Percentiles rank a stretch among this genome's conserved stretches.
These are phyloP conservation scores for Flaveria sonorensis DNA, from an alignment of 129 eudicot genomes.

Conservation along the genomic window DNA sequence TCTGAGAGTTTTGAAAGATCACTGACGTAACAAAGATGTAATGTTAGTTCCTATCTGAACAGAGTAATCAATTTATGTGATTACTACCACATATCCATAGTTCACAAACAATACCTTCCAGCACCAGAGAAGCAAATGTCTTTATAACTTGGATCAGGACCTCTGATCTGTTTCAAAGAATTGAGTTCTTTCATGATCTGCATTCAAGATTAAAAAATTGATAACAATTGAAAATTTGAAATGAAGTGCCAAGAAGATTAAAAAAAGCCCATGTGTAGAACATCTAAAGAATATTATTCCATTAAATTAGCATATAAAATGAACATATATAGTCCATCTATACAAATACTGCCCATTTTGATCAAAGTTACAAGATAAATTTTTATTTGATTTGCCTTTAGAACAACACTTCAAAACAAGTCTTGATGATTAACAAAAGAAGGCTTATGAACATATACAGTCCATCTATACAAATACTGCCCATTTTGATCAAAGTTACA, in stretches of 20 bases:
- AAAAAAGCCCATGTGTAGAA: background rate
- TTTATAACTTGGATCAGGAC: conserved; percentile 93
- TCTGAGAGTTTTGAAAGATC: conserved; percentile 68
- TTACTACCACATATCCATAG: conserved; percentile 13
- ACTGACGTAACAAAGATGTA: conserved; percentile 46
- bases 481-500: background rate
- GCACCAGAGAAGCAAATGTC: conserved; percentile 98
- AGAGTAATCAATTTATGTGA: background rate
- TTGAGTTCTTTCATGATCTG: conserved; percentile 65
- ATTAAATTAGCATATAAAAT: background rate
- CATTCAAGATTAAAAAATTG: conserved; percentile 21
- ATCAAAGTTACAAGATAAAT: background rate
- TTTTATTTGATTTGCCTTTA: background rate
- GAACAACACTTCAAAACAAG: background rate
- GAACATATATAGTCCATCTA: background rate
- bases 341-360: background rate
- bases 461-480: background rate
- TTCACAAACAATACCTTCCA: conserved; percentile 59
- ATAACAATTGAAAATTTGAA: background rate
- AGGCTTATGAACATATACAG: background rate
- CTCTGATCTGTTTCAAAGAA: conserved; percentile 63
- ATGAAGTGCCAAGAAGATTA: background rate
- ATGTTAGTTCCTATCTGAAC: conserved; percentile 22
- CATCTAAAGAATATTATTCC: background rate
- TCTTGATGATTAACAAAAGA: background rate